Percentiles rank a stretch among this genome's conserved stretches.
Conservation (phyloP, 306 rosid species). For the Quercus ilex region DNA sequence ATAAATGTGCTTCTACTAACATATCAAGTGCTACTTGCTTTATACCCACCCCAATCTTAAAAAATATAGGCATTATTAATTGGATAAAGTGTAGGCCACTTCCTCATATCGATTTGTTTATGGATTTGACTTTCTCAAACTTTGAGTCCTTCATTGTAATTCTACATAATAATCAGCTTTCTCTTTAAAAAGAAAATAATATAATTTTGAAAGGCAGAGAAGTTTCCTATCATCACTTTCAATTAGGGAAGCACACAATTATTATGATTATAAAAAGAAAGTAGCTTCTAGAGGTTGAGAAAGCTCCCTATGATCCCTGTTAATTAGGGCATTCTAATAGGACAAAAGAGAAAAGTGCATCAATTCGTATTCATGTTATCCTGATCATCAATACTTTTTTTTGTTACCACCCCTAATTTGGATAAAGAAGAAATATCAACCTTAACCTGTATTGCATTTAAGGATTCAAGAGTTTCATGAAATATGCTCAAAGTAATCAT, state of each 20-base stretch:
- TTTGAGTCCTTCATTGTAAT: constrained; percentile 1
- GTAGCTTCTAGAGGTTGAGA: constrained; percentile 20
- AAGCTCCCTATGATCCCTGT: constrained; percentile 16
- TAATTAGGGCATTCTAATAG: constrained; percentile 29
- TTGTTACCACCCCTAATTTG: not conserved
- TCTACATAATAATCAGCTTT: not conserved
- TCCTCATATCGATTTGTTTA: constrained; percentile 11
- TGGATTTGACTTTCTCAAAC: constrained; percentile 22
- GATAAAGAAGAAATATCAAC: constrained; percentile 9
- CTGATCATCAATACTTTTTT: constrained; percentile 20
- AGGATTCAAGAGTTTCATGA: constrained; percentile 20
- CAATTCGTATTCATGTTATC: constrained; percentile 19
- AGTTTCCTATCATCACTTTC: constrained; percentile 17
- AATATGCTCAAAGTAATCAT: constrained; percentile 16
- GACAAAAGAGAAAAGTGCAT: constrained; percentile 17
- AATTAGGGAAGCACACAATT: constrained; percentile 4
- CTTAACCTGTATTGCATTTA: constrained; percentile 2
- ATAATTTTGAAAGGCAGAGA: constrained; percentile 1
- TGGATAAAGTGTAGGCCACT: not conserved
- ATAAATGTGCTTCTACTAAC: too few species aligned
- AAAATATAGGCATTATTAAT: not conserved
- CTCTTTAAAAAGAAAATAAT: not conserved
- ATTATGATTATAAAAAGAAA: not conserved
- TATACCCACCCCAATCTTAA: not conserved
- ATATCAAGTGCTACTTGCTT: too few species aligned